Evolutionary conservation across 2,329 filamentous ascomycete species (phyloP).

Genomic region (Ambrosiella cleistominuta): DNA sequence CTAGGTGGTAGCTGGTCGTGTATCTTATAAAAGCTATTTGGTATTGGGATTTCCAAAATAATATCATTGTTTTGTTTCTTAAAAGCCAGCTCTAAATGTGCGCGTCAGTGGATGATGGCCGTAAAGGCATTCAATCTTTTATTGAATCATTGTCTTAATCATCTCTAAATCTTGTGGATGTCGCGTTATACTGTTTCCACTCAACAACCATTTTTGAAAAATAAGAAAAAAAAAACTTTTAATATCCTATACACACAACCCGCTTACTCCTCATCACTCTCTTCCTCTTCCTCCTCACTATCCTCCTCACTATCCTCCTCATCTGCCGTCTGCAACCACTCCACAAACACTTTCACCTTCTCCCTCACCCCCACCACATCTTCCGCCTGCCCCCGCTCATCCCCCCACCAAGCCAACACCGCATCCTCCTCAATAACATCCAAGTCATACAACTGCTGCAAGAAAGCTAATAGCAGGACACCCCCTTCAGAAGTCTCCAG

Average conservation of each 20-base stretch:
- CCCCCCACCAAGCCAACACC: constrained; percentile 75
- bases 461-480: constrained; percentile 55
- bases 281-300: constrained; percentile 36
- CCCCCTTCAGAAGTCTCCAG: constrained; percentile 31
- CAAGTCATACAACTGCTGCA: constrained; percentile 69
- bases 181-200: neutral
- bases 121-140: too few species aligned
- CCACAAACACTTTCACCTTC: constrained; percentile 62
- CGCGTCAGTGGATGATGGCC: too few species aligned
- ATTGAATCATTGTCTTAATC: too few species aligned
- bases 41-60: too few species aligned
- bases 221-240: neutral
- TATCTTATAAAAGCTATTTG: too few species aligned
- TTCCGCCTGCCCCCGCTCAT: constrained; percentile 46
- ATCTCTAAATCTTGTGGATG: too few species aligned
- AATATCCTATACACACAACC: neutral
- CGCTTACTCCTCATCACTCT: constrained; percentile 20
- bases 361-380: constrained; percentile 49
- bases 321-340: constrained; percentile 65
- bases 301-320: constrained; percentile 39
- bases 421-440: constrained; percentile 83
- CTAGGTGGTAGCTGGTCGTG: too few species aligned
- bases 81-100: too few species aligned
- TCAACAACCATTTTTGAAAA: neutral
- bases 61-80: neutral